These are phyloP conservation scores for Malassezia brasiliensis DNA, from an alignment of 1,284 basidiomycete species.

Conservation along the genomic window DNA sequence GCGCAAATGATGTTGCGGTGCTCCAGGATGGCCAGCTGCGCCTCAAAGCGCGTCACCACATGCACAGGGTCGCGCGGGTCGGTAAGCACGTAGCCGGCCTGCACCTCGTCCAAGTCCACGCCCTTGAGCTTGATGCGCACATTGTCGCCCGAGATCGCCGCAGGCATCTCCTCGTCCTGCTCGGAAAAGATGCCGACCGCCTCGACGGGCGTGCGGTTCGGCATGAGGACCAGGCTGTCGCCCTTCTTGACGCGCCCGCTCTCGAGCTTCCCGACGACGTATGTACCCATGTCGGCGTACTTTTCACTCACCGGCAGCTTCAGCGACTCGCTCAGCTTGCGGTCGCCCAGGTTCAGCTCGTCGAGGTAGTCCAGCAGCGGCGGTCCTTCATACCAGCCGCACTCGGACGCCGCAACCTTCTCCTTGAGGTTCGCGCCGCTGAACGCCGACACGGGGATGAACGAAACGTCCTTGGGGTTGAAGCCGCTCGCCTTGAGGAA, in stretches of 20 bases:
- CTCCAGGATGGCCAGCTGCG: slow-evolving; percentile 47
- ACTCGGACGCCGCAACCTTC: slow-evolving; percentile 28
- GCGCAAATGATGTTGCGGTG: slow-evolving; percentile 47
- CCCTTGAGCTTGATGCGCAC: slow-evolving; percentile 47
- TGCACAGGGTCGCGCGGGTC: slow-evolving; percentile 39
- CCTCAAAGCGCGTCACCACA: slow-evolving; percentile 45
- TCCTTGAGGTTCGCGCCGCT: slow-evolving; percentile 47
- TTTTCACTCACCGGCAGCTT: slow-evolving; percentile 48
- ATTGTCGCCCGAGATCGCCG: slow-evolving; percentile 47
- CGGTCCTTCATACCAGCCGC: slow-evolving; percentile 42
- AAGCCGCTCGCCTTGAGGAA: slow-evolving; percentile 42
- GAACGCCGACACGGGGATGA: slow-evolving; percentile 45
- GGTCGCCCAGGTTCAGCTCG: slow-evolving; percentile 37
- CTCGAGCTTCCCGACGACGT: slow-evolving; percentile 47
- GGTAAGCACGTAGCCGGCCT: slow-evolving; percentile 39
- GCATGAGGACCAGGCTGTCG: slow-evolving; percentile 40
- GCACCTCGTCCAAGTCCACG: slow-evolving; percentile 43
- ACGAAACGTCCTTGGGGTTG: slow-evolving; percentile 46
- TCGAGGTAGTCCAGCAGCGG: slow-evolving; percentile 40
- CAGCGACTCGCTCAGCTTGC: slow-evolving; percentile 42
- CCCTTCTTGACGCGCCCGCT: slow-evolving; percentile 43
- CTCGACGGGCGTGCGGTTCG: slow-evolving; percentile 40
- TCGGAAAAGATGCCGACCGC: slow-evolving; percentile 42
- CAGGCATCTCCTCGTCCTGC: slow-evolving; percentile 45
- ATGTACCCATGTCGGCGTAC: slow-evolving; percentile 48